Evolutionary conservation across 805 yeast genomes (phyloP).

Genomic region (Kockiozyma suomiensis): DNA sequence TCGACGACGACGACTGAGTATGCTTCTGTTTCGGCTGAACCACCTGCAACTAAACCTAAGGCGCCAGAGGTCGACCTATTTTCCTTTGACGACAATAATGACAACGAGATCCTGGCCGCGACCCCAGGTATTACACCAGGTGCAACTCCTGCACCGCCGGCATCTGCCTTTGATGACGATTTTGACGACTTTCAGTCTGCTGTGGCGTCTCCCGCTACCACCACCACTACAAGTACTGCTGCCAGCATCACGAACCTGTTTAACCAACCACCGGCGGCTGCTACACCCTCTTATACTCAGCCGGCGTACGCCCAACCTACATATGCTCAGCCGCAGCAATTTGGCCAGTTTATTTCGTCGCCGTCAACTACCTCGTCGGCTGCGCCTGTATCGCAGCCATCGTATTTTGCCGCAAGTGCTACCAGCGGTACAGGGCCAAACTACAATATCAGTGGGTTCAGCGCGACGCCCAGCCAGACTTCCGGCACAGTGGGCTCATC

Average conservation of each 20-base stretch:
- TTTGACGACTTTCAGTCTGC: conserved; percentile 66
- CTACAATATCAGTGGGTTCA: conserved; percentile 9
- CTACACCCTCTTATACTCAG: neutral
- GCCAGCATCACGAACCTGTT: conserved; percentile 8
- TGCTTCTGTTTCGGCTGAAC: conserved; percentile 37
- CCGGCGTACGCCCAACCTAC: conserved; percentile 6
- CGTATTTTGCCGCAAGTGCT: neutral
- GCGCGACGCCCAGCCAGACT: neutral
- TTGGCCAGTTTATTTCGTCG: neutral
- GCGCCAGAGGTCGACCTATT: conserved; percentile 32
- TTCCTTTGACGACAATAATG: conserved; percentile 32
- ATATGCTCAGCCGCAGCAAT: conserved; percentile 9
- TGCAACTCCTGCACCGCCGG: conserved; percentile 9
- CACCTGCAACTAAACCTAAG: conserved; percentile 31
- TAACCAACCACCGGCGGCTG: neutral
- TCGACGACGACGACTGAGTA: conserved; percentile 45
- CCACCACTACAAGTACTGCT: conserved; percentile 21
- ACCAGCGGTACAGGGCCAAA: conserved; percentile 1
- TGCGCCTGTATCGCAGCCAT: neutral
- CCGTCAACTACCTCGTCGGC: neutral
- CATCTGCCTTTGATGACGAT: conserved; percentile 40
- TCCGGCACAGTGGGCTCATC: neutral
- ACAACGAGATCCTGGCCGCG: conserved; percentile 1
- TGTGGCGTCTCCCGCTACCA: conserved; percentile 30
- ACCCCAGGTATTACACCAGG: conserved; percentile 5